These are phyloP conservation scores for Vitis hybrid DNA, from an alignment of 177 flowering plant genomes.

Conservation along the genomic window DNA sequence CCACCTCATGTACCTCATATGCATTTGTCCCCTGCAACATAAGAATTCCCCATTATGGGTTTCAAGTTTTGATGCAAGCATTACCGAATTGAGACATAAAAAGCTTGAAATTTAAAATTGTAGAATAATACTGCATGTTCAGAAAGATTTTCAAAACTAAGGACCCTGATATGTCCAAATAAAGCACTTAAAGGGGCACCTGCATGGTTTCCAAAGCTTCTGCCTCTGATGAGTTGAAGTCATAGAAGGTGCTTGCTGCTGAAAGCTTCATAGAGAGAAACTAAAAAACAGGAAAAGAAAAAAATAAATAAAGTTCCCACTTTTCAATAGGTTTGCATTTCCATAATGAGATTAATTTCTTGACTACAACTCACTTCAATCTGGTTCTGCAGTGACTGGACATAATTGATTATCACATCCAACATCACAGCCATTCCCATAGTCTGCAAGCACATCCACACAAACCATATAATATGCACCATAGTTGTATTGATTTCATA, in stretches of 20 bases:
- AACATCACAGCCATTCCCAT: constrained; percentile 92
- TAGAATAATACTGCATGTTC: too few relatives aligned
- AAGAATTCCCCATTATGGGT: constrained; percentile 1
- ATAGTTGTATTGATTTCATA: not conserved
- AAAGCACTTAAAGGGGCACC: constrained; percentile 24
- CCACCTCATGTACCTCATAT: constrained; percentile 41
- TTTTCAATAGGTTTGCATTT: not conserved
- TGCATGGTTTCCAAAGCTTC: constrained; percentile 35
- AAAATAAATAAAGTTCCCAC: not conserved
- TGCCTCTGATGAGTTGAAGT: constrained; percentile 45
- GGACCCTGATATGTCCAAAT: too few relatives aligned
- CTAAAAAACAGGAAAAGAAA: constrained; percentile 25
- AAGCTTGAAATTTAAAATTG: too few relatives aligned
- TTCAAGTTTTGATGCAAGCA: too few relatives aligned
- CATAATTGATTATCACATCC: constrained; percentile 72
- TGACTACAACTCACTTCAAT: constrained; percentile 49
- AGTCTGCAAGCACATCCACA: constrained; percentile 38
- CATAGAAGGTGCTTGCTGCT: constrained; percentile 55
- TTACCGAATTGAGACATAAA: too few relatives aligned
- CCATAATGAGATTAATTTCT: not conserved
- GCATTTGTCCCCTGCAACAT: constrained; percentile 44
- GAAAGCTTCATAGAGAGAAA: constrained; percentile 78
- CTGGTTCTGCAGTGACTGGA: constrained; percentile 71
- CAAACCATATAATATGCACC: not conserved
- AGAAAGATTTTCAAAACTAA: too few relatives aligned